Conservation (phyloP, 345 rosid genomes). For the Gossypium arboreum region DNA sequence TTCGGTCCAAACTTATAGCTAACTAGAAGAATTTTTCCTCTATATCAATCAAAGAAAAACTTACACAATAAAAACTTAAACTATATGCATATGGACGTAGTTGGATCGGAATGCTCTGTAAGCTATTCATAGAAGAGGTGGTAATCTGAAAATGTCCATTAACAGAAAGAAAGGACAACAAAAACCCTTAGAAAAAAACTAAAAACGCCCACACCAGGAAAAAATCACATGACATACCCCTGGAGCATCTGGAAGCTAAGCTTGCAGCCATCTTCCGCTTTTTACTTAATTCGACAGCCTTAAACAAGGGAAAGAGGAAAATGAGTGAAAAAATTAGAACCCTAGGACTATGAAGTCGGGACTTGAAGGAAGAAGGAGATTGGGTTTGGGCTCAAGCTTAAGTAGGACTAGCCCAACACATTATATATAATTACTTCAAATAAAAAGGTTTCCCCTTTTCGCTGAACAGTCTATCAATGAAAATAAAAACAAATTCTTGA, state of each 20-base stretch:
- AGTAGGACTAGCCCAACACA: not conserved
- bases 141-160: not conserved
- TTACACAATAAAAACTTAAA: not conserved
- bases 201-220: not conserved
- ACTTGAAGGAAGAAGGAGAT: not conserved
- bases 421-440: not conserved
- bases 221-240: not conserved
- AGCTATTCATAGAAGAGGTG: not conserved
- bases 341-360: not conserved
- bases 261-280: slow-evolving; percentile 13
- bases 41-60: not conserved
- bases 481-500: not conserved
- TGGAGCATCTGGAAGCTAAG: slow-evolving; percentile 7
- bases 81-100: not conserved
- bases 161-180: not conserved
- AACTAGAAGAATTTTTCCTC: not conserved
- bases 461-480: too few relatives aligned
- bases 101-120: not conserved
- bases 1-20: not conserved
- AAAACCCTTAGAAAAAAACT: not conserved
- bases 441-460: too few relatives aligned
- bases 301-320: not conserved
- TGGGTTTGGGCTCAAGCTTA: not conserved
- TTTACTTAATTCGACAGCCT: not conserved
- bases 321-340: not conserved